Evolutionary conservation across 768 basidiomycete species (phyloP), one percentile per base, ranked within the genome.

Genomic region (Boletus rex-veris): DNA sequence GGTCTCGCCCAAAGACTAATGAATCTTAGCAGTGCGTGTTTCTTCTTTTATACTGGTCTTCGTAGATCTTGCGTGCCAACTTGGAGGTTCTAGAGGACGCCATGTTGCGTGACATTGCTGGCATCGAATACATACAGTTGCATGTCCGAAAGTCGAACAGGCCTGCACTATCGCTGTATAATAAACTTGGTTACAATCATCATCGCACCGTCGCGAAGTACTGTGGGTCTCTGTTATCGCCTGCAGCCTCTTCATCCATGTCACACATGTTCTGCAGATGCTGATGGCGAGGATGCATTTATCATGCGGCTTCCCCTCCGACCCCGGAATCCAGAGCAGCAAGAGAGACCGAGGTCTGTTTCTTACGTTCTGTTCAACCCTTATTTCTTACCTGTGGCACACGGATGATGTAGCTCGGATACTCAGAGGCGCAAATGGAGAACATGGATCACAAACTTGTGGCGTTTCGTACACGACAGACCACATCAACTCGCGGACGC

Each of bases 81-180:
- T 24, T 51, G 47, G 47, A 16, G 39, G 36, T 45, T 48, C 7
- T 45, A 70, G 70, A 53, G 48, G 59, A 59, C 0, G 64, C 68
- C 40, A 70, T 71, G 54, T 12, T 48, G 12, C 55, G 64, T 5
- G 64, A 57, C 24, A 43, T 58, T 9, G 15, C 8, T 7, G 19
- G 36, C 9, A 41, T 71, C 37, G 46, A 58, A 31, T 56, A 55
- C 40, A 58, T 71, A 41, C 61, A 71, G 33, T 31, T 70, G 33
- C 61, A 71, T 3, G 70, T 70, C 35, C 64, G 68, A 39, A 66
- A 37, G 30, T 68, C 68, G 28, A 70, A 70, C 42, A 63, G 40
- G 26, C 55, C 60, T 10, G 68, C 68, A 14, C 43, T 36, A 31
- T 50, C 56, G 8, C 37, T 71, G 5, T 70, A 70, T 24, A 37